phyloP scores from a whole-genome alignment of 805 yeast species.

The Pichia insulana region DNA sequence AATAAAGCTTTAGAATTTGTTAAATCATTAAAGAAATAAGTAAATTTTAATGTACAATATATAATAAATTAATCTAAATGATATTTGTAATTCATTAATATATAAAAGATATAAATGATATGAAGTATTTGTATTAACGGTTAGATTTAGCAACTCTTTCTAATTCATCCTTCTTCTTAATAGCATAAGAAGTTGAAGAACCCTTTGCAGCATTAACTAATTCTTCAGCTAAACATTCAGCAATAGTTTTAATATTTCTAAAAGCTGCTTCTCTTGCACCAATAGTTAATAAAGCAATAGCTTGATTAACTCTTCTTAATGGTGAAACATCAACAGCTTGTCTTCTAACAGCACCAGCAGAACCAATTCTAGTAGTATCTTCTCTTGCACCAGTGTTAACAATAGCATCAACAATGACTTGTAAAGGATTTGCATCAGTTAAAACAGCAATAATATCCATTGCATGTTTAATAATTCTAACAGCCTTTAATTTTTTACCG shows the following conservation, averaged over 20 bases:
- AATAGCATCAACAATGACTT: slow-evolving; percentile 97
- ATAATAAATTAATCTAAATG: too few relatives aligned
- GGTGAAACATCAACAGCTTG: slow-evolving; percentile 99
- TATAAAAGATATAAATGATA: neutral
- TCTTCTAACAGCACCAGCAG: slow-evolving; percentile 99
- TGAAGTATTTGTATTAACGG: slow-evolving; percentile 64
- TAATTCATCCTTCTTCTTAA: slow-evolving; percentile 99
- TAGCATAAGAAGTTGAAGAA: slow-evolving; percentile 99
- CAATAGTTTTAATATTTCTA: slow-evolving; percentile 99
- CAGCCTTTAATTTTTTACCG: slow-evolving; percentile 99
- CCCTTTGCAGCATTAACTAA: slow-evolving; percentile 99
- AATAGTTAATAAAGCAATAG: slow-evolving; percentile 92
- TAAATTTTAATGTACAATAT: neutral
- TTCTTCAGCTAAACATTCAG: slow-evolving; percentile 99
- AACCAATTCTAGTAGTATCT: slow-evolving; percentile 99
- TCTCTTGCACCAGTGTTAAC: slow-evolving; percentile 99
- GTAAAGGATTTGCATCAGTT: slow-evolving; percentile 99
- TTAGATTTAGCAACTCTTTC: slow-evolving; percentile 99
- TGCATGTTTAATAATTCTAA: slow-evolving; percentile 98
- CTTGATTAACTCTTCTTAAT: slow-evolving; percentile 99
- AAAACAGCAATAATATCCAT: slow-evolving; percentile 94
- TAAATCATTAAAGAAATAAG: slow-evolving; percentile 28
- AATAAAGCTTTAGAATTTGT: slow-evolving; percentile 52
- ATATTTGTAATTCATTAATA: neutral
- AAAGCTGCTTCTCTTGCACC: slow-evolving; percentile 99